Base-by-base conservation (phyloP, 2,329 filamentous ascomycete genomes). In the Paracoccidioides lutzii region DNA sequence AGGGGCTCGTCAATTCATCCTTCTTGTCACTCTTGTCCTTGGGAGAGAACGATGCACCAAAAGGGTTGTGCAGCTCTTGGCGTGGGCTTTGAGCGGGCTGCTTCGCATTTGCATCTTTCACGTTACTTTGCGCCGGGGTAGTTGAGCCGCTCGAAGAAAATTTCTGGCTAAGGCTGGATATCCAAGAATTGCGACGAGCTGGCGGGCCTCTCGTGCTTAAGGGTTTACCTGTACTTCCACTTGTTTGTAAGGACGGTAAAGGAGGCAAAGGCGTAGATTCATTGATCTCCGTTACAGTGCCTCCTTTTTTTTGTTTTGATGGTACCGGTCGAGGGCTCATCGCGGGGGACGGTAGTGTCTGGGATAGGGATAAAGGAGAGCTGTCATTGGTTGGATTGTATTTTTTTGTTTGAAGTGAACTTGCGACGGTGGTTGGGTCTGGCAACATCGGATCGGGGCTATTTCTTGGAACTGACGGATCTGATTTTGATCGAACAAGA, bases 91-190 rank as follows among this genome's bases (percentile, higher is more conserved):
- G 67, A 59, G 56, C 63, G 63, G 49, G 66, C 57, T 58, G 37
- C 68, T 72, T 32, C 61, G 65, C 37, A 62, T 63, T 41, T 43
- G 59, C 60, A n/a, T 65, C 64, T 57, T 69, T 72, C 22, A 65
- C 52, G 57, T 58, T 65, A 10, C 63, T 65, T 57, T 68, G 69
- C 30, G 71, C 69, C 4, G 71, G 70, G n/a, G 71, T 69, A 2
- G 71, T 71, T 9, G 70, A 66, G 3, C 69, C 69, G 37, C 46
- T 38, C 33, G 82, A 83, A 2, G 87, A 90, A 73, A 97, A 95
- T 68, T 95, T 96, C 61, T 88, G 91, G 60, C 89, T 94, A 62
- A 97, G 82, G 66, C 83, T 95, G 56, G 88, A 88, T 65, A 97
- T 90, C 93, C 93, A 98, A 12, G 90, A 95, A 59, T 83, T 84